Evolutionary conservation across 257 asterid species (phyloP), one percentile per base, ranked within the genome.

Genomic region (Lycium ferocissimum): DNA sequence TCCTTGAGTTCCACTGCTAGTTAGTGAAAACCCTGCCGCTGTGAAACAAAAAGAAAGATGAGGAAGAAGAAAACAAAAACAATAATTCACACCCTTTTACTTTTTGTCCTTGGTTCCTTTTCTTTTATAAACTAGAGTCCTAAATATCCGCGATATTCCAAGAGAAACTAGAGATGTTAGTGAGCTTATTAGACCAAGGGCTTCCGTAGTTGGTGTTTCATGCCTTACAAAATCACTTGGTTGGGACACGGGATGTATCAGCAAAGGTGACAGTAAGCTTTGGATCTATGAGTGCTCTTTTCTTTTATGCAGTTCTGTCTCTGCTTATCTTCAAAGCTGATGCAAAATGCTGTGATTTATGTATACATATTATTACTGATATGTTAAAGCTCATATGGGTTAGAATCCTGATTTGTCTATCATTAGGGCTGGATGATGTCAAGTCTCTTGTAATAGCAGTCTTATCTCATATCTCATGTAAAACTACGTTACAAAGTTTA

Each of bases 391-490:
- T 76, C 45, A 2, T 51, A 53, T 13, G 12, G 20, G 22, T 51
- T 51, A 51, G 63, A 75, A 47, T 45, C 81, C 61, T 73, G 81
- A 12, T 73, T 73, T 76, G 22, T 22, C 45, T 3, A 14, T 76
- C 13, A 33, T 22, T 12, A 76, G 22, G 51, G 20, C 63, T 51
- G 82, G 81, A 26, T 76, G 15, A 26, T 75, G 45, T 26, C 82
- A 51, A 51, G 4, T 76, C 26, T 76, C 63, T 51, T 76, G 63
- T 62, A 76, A 22, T 76, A 22, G 82, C 9, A 76, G 63, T 76
- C 82, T 76, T 53, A 22, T 76, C 63, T 76, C 63, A 1, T 26
- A 22, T 51, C 45, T 76, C 82, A 22, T 76, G 62, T 76, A 76
- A 43, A 51, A 14, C 61, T n/a, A 47, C 9, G 1, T 73, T 47